Base-by-base conservation (phyloP, 2,329 filamentous ascomycete species). In the Penicillium rolfsii region DNA sequence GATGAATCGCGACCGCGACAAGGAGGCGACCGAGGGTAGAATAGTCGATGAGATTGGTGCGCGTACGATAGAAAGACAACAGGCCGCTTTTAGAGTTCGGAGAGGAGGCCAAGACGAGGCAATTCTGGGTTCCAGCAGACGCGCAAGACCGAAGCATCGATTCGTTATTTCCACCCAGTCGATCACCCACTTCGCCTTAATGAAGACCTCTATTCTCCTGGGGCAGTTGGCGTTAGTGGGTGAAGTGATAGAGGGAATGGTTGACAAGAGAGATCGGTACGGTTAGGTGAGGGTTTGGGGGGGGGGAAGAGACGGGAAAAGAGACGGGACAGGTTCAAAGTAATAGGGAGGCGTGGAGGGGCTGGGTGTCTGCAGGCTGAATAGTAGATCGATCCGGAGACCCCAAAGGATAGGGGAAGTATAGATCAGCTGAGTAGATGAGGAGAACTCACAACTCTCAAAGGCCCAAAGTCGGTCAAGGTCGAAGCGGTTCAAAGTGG, bases 81-180 rank as follows among this genome's bases (percentile, higher is more conserved):
- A 58, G 65, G 67, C 69, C 65, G 73, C 66, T 73, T 73, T 75
- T 71, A 73, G 71, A 68, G 72, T 71, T 71, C 69, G 70, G 70
- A 70, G 70, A 64, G 70, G 70, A 72, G 68, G 71, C 63, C 73
- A 75, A 73, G 71, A 74, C 71, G 70, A 72, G 64, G 73, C 67
- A 69, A 71, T 67, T 70, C 63, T 69, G 69, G 41, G 65, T 69
- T 72, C 61, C 66, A 71, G 66, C 63, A 71, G 63, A 67, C 68
- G 66, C 67, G 62, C 61, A 70, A 67, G 66, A 63, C 63, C 69
- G 67, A 67, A 67, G 70, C 75, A 78, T 78, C 68, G 72, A 76
- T 76, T 61, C 64, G 45, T 61, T 46, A 57, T 50, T 54, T 59
- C 61, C 59, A 45, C 64, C 66, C 63, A 66, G 65, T 68, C 68